These are phyloP conservation scores for Spatholobus suberectus DNA, from an alignment of 306 rosid genomes.

Conservation along the genomic window DNA sequence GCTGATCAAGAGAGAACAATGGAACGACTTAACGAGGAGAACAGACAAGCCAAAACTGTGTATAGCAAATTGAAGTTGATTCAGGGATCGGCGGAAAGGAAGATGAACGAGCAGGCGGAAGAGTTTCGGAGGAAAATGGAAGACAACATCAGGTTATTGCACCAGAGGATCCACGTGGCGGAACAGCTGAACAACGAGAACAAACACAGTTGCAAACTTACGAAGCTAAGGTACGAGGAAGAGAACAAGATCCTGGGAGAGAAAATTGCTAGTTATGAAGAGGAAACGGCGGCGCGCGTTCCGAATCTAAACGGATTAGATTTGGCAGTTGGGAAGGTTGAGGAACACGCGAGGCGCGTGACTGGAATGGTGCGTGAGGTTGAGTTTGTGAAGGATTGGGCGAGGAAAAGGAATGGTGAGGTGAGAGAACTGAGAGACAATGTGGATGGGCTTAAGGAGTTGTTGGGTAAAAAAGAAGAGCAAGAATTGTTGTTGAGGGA, in stretches of 20 bases:
- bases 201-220: constrained; percentile 54
- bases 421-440: constrained; percentile 43
- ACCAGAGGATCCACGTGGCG: constrained; percentile 67
- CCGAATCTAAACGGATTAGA: constrained; percentile 36
- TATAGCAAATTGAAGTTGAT: constrained; percentile 35
- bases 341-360: constrained; percentile 46
- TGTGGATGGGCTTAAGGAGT: constrained; percentile 31
- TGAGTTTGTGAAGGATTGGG: constrained; percentile 55
- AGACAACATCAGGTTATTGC: constrained; percentile 61
- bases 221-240: constrained; percentile 50
- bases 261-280: constrained; percentile 50
- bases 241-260: constrained; percentile 49
- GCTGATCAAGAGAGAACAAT: constrained; percentile 50
- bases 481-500: constrained; percentile 57
- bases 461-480: constrained; percentile 59
- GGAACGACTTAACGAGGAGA: constrained; percentile 29
- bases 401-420: constrained; percentile 46
- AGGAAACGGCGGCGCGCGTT: not conserved
- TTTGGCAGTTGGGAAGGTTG: constrained; percentile 39
- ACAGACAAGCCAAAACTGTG: constrained; percentile 31
- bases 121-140: constrained; percentile 56
- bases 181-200: constrained; percentile 73
- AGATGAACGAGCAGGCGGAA: constrained; percentile 64
- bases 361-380: constrained; percentile 50
- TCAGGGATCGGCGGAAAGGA: constrained; percentile 52